Percentiles rank a stretch among this genome's conserved stretches.
Conservation (phyloP, 805 yeast species). For the Candida yuanshanica region DNA sequence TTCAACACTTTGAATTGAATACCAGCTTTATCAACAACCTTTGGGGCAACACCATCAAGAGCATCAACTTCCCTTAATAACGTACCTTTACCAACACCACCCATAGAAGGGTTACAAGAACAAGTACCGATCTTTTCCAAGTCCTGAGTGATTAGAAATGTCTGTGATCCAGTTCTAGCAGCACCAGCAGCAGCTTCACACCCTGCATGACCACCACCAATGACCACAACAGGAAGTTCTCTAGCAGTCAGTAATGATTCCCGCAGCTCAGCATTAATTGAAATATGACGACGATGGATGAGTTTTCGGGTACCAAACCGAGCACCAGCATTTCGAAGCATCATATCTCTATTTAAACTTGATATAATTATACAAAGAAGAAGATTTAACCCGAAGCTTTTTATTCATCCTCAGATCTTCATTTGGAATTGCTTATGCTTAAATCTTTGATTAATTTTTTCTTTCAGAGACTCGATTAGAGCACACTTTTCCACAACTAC, state of each 20-base stretch:
- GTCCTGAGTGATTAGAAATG: slow-evolving; percentile 74
- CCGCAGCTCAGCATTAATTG: slow-evolving; percentile 20
- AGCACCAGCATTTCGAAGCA: background rate
- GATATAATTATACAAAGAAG: too few relatives aligned
- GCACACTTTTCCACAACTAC: too few relatives aligned
- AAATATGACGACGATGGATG: slow-evolving; percentile 6
- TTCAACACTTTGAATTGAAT: slow-evolving; percentile 86
- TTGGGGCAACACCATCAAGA: slow-evolving; percentile 83
- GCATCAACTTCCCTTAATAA: slow-evolving; percentile 92
- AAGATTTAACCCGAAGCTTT: too few relatives aligned
- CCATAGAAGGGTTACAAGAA: slow-evolving; percentile 96
- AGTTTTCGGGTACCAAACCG: background rate
- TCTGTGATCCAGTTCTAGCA: slow-evolving; percentile 72
- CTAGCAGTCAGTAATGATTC: slow-evolving; percentile 9
- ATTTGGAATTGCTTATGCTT: too few relatives aligned
- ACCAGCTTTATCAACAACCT: slow-evolving; percentile 89
- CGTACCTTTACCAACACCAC: slow-evolving; percentile 98
- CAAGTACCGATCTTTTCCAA: slow-evolving; percentile 81
- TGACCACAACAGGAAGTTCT: slow-evolving; percentile 64
- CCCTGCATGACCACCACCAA: slow-evolving; percentile 99
- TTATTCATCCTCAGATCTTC: too few relatives aligned
- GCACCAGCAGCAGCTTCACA: slow-evolving; percentile 95
- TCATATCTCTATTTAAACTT: too few relatives aligned
- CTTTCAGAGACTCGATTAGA: too few relatives aligned
- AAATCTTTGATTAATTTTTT: too few relatives aligned